Evolutionary conservation across 139 green algal species (phyloP).

Genomic region (Cymbomonas tetramitiformis): DNA sequence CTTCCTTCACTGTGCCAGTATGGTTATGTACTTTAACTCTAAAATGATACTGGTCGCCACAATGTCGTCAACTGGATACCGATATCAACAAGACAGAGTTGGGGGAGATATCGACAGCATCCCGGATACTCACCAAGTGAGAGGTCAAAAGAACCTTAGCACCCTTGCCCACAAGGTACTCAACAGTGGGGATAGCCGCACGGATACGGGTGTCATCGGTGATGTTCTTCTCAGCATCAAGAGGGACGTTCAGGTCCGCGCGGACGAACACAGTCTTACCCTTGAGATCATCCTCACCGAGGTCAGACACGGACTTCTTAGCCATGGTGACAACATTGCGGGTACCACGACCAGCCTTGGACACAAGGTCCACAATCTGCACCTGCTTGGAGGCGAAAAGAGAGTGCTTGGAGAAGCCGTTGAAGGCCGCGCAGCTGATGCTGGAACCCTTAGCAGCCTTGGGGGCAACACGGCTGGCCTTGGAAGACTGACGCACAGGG

Average conservation of each 20-base stretch:
- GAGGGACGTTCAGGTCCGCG: constrained; percentile 92
- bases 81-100: background rate
- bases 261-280: constrained; percentile 76
- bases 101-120: background rate
- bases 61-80: no score
- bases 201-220: constrained; percentile 95
- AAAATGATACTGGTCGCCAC: no score
- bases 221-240: constrained; percentile 82
- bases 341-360: constrained; percentile 2
- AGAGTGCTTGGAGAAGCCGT: no score
- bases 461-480: no score
- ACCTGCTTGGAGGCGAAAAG: no score
- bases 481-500: no score
- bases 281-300: constrained; percentile 80
- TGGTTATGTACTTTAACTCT: no score
- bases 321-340: constrained; percentile 29
- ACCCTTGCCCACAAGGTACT: constrained; percentile 80
- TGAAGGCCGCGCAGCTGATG: no score
- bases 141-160: constrained; percentile 90
- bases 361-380: no score
- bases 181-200: constrained; percentile 82
- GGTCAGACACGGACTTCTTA: constrained; percentile 81
- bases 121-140: constrained; percentile 62
- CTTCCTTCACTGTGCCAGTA: no score
- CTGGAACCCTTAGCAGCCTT: no score